Evolutionary conservation across 2,329 filamentous ascomycete genomes (phyloP).

Genomic region (Curvularia spicifera): DNA sequence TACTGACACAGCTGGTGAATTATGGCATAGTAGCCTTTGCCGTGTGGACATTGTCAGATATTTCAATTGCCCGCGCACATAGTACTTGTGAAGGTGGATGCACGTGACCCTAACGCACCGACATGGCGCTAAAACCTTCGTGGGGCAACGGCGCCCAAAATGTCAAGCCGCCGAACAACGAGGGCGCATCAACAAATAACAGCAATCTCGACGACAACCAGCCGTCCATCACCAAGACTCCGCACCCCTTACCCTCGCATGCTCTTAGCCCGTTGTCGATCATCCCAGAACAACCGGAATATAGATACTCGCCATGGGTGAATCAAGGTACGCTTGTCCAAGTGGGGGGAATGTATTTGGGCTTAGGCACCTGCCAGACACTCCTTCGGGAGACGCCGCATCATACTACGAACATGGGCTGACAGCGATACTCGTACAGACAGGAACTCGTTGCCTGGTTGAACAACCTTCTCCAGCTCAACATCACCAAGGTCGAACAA

Average conservation of each 20-base stretch:
- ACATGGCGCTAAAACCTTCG: slow-evolving; percentile 19
- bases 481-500: slow-evolving; percentile 98
- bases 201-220: slow-evolving; percentile 18
- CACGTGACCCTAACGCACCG: slow-evolving; percentile 19
- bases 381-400: slow-evolving; percentile 20
- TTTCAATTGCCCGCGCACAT: neutral
- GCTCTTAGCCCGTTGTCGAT: slow-evolving; percentile 11
- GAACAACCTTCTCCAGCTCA: slow-evolving; percentile 96
- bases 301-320: slow-evolving; percentile 60
- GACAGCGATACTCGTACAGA: slow-evolving; percentile 59
- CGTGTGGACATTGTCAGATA: neutral
- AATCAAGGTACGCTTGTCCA: slow-evolving; percentile 62
- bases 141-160: slow-evolving; percentile 29
- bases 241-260: slow-evolving; percentile 16
- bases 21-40: neutral
- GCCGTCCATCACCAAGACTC: slow-evolving; percentile 11
- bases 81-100: neutral
- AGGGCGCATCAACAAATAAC: slow-evolving; percentile 38
- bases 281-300: slow-evolving; percentile 10
- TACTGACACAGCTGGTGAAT: neutral
- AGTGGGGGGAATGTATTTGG: slow-evolving; percentile 6
- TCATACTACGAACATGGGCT: slow-evolving; percentile 21
- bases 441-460: slow-evolving; percentile 97
- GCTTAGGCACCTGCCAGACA: slow-evolving; percentile 6
- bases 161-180: slow-evolving; percentile 24